Evolutionary conservation across 2,329 filamentous ascomycete genomes (phyloP).

Genomic region (Alternaria triticina): DNA sequence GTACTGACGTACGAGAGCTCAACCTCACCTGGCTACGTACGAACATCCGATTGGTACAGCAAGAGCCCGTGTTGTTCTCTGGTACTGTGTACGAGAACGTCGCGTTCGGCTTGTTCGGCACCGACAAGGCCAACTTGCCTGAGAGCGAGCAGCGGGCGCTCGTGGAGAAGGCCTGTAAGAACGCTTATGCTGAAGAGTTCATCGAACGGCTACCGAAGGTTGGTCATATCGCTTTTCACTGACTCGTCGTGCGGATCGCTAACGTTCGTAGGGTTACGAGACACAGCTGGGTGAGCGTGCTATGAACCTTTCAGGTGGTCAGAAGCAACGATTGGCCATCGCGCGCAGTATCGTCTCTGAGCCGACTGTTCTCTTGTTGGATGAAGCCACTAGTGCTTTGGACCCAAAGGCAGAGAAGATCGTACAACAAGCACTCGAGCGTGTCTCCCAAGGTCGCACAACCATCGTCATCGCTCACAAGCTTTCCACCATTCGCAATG

Average conservation of each 20-base stretch:
- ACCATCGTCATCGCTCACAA: conserved; percentile 97
- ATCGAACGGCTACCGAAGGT: conserved; percentile 65
- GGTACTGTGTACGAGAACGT: conserved; percentile 91
- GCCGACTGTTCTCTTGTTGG: conserved; percentile 86
- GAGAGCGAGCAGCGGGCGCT: conserved; percentile 70
- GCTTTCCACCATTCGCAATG: conserved; percentile 88
- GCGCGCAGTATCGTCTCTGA: conserved; percentile 87
- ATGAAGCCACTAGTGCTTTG: conserved; percentile 84
- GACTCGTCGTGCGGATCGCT: background rate
- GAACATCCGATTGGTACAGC: conserved; percentile 87
- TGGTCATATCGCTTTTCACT: conserved; percentile 11
- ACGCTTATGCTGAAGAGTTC: conserved; percentile 95
- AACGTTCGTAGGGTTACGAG: conserved; percentile 75
- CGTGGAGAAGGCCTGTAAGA: conserved; percentile 80
- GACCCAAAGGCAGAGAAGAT: conserved; percentile 95
- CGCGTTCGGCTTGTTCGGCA: conserved; percentile 76
- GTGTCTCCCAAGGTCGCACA: conserved; percentile 81
- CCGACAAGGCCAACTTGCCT: conserved; percentile 60
- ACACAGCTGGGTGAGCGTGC: conserved; percentile 93
- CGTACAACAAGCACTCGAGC: conserved; percentile 89
- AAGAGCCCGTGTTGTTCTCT: conserved; percentile 88
- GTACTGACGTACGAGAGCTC: conserved; percentile 72
- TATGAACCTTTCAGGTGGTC: conserved; percentile 87
- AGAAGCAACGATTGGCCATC: conserved; percentile 96
- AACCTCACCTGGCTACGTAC: conserved; percentile 91